Evolutionary conservation across 2,329 filamentous ascomycete species (phyloP).

Genomic region (Xylaria sp.): DNA sequence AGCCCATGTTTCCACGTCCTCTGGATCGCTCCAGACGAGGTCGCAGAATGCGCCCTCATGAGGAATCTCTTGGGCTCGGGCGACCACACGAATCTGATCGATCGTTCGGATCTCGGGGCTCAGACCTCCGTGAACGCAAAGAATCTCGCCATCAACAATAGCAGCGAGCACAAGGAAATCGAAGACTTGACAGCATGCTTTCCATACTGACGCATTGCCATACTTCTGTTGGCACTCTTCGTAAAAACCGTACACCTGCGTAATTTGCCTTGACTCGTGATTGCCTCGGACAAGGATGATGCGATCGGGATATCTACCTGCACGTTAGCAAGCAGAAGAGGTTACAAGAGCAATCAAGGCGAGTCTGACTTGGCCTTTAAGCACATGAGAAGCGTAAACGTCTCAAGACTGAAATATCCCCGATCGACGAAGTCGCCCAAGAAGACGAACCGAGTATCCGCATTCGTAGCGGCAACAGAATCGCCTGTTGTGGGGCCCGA

Average conservation of each 20-base stretch:
- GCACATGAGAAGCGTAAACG: slow-evolving; percentile 94
- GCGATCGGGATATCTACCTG: slow-evolving; percentile 79
- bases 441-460: slow-evolving; percentile 54
- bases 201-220: slow-evolving; percentile 98
- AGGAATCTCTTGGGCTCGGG: slow-evolving; percentile 93
- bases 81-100: slow-evolving; percentile 98
- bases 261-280: slow-evolving; percentile 95
- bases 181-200: slow-evolving; percentile 98
- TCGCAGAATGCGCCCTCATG: slow-evolving; percentile 99
- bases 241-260: slow-evolving; percentile 98
- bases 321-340: slow-evolving; percentile 13
- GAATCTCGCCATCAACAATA: slow-evolving; percentile 96
- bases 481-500: slow-evolving; percentile 30
- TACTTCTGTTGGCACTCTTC: slow-evolving; percentile 98
- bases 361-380: slow-evolving; percentile 64
- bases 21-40: slow-evolving; percentile 95
- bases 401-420: slow-evolving; percentile 96
- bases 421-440: slow-evolving; percentile 93
- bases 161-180: slow-evolving; percentile 95
- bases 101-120: slow-evolving; percentile 93
- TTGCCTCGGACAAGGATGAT: slow-evolving; percentile 97
- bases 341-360: slow-evolving; percentile 1
- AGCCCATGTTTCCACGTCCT: slow-evolving; percentile 94
- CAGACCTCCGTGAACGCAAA: slow-evolving; percentile 91
- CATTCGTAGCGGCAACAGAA: slow-evolving; percentile 27